These are phyloP conservation scores for Rhizopus stolonifer DNA, from an alignment of 371 early-diverging fungal genomes.

Conservation along the genomic window DNA sequence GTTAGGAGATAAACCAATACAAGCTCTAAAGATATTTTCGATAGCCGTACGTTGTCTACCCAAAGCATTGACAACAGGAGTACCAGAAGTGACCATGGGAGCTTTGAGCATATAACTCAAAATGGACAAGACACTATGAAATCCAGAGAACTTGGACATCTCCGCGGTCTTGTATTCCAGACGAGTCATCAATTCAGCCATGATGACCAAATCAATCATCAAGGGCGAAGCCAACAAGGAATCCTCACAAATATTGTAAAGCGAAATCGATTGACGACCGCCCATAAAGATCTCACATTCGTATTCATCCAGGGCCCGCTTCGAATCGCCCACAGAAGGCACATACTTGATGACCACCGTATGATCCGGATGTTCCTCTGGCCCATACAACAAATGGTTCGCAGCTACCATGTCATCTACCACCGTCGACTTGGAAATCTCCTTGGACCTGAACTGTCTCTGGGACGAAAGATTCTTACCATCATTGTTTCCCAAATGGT, in stretches of 20 bases:
- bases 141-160: slow-evolving; percentile 71
- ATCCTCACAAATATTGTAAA: slow-evolving; percentile 98
- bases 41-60: slow-evolving; percentile 92
- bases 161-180: slow-evolving; percentile 77
- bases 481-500: slow-evolving; percentile 98
- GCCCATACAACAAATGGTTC: slow-evolving; percentile 85
- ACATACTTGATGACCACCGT: slow-evolving; percentile 98
- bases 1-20: slow-evolving; percentile 88
- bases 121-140: slow-evolving; percentile 92
- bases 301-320: slow-evolving; percentile 97
- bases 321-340: slow-evolving; percentile 94
- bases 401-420: slow-evolving; percentile 98
- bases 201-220: slow-evolving; percentile 91
- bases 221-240: slow-evolving; percentile 95
- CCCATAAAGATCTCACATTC: slow-evolving; percentile 97
- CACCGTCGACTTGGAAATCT: slow-evolving; percentile 95
- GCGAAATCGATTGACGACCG: slow-evolving; percentile 93
- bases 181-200: slow-evolving; percentile 96
- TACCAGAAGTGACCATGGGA: slow-evolving; percentile 87
- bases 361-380: slow-evolving; percentile 93
- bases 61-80: slow-evolving; percentile 94
- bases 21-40: slow-evolving; percentile 96
- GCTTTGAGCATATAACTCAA: slow-evolving; percentile 91
- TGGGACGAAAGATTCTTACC: slow-evolving; percentile 96
- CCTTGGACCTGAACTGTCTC: slow-evolving; percentile 96